Evolutionary conservation across 164 flowering plant species (phyloP), one percentile per base, ranked within the genome.

Genomic region (Liriodendron chinense): DNA sequence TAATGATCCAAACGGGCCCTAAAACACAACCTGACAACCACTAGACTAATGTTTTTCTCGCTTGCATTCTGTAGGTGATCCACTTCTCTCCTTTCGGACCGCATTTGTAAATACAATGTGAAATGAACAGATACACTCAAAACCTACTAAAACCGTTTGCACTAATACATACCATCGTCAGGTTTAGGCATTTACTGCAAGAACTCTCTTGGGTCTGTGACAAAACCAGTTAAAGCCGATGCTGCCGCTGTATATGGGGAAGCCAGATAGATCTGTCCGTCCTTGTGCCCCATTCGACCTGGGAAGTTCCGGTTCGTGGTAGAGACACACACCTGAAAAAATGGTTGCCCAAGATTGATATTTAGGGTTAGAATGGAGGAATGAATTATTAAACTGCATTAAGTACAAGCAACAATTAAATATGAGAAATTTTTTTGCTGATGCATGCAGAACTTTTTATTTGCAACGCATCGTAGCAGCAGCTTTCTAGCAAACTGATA

Each of bases 221-320:
- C 98, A 78, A 79, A 92, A 25, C 99, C 99, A 25, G 97, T 96
- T 84, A 96, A 85, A 75, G 98, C 98, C 70, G 99, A 96, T 50
- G 98, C 98, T 62, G 98, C 99, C 21, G 99, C 97, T 18, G 98
- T 94, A 72, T 84, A 94, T 1, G 99, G 98, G 22, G 99, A 96
- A 72, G 99, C 99, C 21, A 94, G 88, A 80, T 96, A 94, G 50
- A 96, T 90, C 80, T 96, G 92, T 63, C 59, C 59, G 3, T 53
- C 59, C 18, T 53, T 53, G 89, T 94, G 95, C 24, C 99, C 99
- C 98, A 94, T 96, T 71, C 97, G 85, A 0, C 99, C 98, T 2
- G 97, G 99, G 88, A 96, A 94, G 87, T 96, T 96, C 82, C 99
- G 87, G 71, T 94, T 96, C 16, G 99, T 96, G 28, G 98, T 96